phyloP scores from a whole-genome alignment of 2,329 filamentous ascomycete genomes.

The Ramularia endophylla region DNA sequence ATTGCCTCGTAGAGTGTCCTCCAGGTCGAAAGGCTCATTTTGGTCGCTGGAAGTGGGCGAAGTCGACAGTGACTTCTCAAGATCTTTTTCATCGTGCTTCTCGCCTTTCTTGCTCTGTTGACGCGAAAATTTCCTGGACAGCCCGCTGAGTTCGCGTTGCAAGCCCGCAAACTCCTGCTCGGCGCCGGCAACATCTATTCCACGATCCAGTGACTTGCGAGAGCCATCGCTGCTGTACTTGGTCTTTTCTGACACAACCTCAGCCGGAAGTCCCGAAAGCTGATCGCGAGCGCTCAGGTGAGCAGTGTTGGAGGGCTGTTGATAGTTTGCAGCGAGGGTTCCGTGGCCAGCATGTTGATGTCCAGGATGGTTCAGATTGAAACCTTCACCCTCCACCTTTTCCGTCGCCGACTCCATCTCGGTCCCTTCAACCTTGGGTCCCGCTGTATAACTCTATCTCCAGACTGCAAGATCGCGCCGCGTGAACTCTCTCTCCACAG shows the following conservation, averaged over 20 bases:
- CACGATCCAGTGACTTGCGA: conserved; percentile 22
- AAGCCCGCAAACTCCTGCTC: conserved; percentile 66
- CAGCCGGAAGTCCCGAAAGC: conserved; percentile 8
- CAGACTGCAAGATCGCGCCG: too few relatives aligned
- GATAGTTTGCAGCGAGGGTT: conserved; percentile 12
- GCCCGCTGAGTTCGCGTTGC: conserved; percentile 41
- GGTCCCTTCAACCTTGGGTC: too few relatives aligned
- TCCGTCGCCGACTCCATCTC: conserved; percentile 19
- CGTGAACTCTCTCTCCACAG: too few relatives aligned
- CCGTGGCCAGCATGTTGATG: conserved; percentile 18
- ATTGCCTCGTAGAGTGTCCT: conserved; percentile 65
- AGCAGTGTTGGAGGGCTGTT: conserved; percentile 4
- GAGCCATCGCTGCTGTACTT: conserved; percentile 7
- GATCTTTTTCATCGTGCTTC: conserved; percentile 42
- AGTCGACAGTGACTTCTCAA: conserved; percentile 50
- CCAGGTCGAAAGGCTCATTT: conserved; percentile 64
- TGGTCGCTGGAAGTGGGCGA: conserved; percentile 39
- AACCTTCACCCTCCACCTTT: conserved; percentile 15
- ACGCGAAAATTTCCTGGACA: conserved; percentile 37
- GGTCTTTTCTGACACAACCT: conserved; percentile 13
- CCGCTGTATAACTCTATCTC: too few relatives aligned
- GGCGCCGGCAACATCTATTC: conserved; percentile 61
- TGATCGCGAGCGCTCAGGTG: conserved; percentile 7
- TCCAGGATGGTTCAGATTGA: conserved; percentile 23
- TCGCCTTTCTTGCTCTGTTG: conserved; percentile 38